Evolutionary conservation across 2,329 filamentous ascomycete species (phyloP).

Genomic region (Pseudogymnoascus destructans): DNA sequence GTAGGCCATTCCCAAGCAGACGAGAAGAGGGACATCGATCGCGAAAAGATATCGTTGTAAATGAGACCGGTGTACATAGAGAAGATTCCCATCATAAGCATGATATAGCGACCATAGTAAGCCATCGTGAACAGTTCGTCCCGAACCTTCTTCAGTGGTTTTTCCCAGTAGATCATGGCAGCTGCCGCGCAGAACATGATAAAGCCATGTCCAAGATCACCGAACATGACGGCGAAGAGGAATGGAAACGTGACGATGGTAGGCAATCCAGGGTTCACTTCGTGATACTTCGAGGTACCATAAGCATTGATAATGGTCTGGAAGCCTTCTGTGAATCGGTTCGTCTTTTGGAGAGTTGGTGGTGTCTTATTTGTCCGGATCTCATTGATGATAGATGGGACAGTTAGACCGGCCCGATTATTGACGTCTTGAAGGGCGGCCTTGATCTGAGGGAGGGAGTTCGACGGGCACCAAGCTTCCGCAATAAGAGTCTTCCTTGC

Average conservation of each 20-base stretch:
- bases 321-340: constrained; percentile 96
- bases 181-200: constrained; percentile 75
- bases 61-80: constrained; percentile 94
- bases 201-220: constrained; percentile 85
- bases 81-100: constrained; percentile 94
- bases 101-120: constrained; percentile 97
- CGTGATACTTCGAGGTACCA: constrained; percentile 90
- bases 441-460: constrained; percentile 77
- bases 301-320: constrained; percentile 99
- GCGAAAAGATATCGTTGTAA: constrained; percentile 96
- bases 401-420: constrained; percentile 86
- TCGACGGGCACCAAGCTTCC: constrained; percentile 93
- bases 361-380: constrained; percentile 95
- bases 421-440: constrained; percentile 93
- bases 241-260: constrained; percentile 99
- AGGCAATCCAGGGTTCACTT: constrained; percentile 90
- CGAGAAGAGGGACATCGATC: constrained; percentile 74
- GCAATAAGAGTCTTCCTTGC: constrained; percentile 92
- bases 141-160: constrained; percentile 75
- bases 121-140: constrained; percentile 98
- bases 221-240: constrained; percentile 99
- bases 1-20: constrained; percentile 80
- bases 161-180: constrained; percentile 96
- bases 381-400: constrained; percentile 96
- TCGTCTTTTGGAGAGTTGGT: constrained; percentile 93